phyloP scores from a whole-genome alignment of 371 early-diverging fungal genomes.

The Mucor indicus region DNA sequence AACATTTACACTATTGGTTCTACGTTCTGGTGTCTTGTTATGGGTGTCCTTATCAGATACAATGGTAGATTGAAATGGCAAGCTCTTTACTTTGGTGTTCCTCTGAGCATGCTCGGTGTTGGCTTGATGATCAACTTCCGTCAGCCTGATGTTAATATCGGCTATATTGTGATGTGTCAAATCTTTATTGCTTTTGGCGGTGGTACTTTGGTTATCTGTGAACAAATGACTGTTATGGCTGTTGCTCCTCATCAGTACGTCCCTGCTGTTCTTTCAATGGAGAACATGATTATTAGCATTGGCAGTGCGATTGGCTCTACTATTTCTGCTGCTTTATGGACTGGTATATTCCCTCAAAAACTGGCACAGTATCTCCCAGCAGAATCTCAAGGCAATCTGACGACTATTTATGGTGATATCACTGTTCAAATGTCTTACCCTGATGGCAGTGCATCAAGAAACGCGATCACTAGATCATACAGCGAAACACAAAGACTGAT shows the following conservation, averaged over 20 bases:
- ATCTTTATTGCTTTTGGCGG: slow-evolving; percentile 21
- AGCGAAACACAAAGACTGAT: slow-evolving; percentile 16
- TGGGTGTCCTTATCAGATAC: slow-evolving; percentile 12
- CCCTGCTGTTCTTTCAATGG: slow-evolving; percentile 13
- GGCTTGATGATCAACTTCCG: slow-evolving; percentile 21
- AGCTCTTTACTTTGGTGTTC: slow-evolving; percentile 14
- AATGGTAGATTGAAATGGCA: slow-evolving; percentile 19
- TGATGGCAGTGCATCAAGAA: slow-evolving; percentile 8
- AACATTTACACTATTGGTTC: slow-evolving; percentile 20
- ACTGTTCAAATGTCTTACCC: slow-evolving; percentile 10
- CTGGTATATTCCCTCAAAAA: slow-evolving; percentile 15
- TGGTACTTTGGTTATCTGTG: slow-evolving; percentile 21
- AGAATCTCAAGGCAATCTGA: background rate
- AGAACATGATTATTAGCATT: slow-evolving; percentile 10
- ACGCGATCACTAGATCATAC: slow-evolving; percentile 14
- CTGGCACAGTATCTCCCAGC: slow-evolving; percentile 13
- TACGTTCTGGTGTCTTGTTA: slow-evolving; percentile 11
- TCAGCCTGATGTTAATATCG: slow-evolving; percentile 17
- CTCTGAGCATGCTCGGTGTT: slow-evolving; percentile 12
- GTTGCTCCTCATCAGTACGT: slow-evolving; percentile 13
- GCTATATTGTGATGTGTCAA: slow-evolving; percentile 20
- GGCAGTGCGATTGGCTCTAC: slow-evolving; percentile 12
- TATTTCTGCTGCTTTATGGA: slow-evolving; percentile 19
- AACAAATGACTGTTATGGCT: slow-evolving; percentile 23
- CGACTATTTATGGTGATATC: slow-evolving; percentile 11